Evolutionary conservation across 1,284 basidiomycete species (phyloP).

Genomic region (Porogramme epimiltina): DNA sequence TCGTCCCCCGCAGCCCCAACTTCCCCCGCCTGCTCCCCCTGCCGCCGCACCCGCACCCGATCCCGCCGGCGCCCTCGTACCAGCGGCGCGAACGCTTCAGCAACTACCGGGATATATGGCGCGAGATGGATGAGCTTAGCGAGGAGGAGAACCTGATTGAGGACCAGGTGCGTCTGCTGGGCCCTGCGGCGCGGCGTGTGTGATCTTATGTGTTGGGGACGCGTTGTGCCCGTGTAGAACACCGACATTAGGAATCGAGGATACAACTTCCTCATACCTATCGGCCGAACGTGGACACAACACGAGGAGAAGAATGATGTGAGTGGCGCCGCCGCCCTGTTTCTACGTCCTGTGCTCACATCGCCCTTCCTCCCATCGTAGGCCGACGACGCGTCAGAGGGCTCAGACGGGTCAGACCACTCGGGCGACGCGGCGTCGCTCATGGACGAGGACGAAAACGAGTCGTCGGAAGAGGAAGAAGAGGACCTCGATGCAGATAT

Average conservation of each 20-base stretch:
- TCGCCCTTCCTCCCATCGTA: constrained; percentile 18
- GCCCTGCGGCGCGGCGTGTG: background rate
- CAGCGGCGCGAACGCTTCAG: constrained; percentile 57
- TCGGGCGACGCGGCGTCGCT: constrained; percentile 39
- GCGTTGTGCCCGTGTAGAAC: constrained; percentile 42
- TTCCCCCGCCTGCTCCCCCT: constrained; percentile 70
- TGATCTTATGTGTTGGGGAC: too few relatives aligned
- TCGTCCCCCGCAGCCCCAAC: constrained; percentile 59
- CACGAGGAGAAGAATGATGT: constrained; percentile 86
- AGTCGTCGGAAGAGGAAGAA: constrained; percentile 35
- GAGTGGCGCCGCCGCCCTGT: constrained; percentile 22
- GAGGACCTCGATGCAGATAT: constrained; percentile 69
- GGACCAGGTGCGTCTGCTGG: constrained; percentile 52
- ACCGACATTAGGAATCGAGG: constrained; percentile 64
- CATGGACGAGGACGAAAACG: constrained; percentile 37
- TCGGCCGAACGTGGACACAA: constrained; percentile 70
- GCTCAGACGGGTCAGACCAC: constrained; percentile 42
- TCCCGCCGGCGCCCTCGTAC: constrained; percentile 53
- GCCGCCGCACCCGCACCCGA: constrained; percentile 66
- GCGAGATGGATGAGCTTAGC: constrained; percentile 83
- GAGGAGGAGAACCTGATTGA: constrained; percentile 83
- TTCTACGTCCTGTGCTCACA: background rate
- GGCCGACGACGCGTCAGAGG: constrained; percentile 52
- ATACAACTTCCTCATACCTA: constrained; percentile 67
- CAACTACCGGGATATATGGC: constrained; percentile 66